Base-by-base conservation (phyloP, 2,329 filamentous ascomycete species). In the Penicillium sp. region DNA sequence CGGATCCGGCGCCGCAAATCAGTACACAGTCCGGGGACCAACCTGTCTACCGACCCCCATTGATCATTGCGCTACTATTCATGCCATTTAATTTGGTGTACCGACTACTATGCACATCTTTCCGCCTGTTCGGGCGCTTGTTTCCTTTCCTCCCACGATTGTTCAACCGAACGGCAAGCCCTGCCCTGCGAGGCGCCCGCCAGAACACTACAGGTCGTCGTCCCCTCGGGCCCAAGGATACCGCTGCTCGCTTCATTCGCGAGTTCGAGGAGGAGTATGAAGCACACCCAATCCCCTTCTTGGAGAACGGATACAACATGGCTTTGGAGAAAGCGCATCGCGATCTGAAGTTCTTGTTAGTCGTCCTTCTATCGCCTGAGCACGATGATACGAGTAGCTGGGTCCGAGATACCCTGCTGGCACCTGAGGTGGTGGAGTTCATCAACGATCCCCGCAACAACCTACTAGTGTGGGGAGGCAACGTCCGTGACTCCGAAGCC, bases 251-350 rank as follows among this genome's bases (percentile, higher is more conserved):
- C 31, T 96, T 97, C 72, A 89, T 90, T 67, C 85, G 93, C 8
- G 92, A 97, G 65, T 96, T 99, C 62, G 92, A 96, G 66, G 94
- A 99, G 74, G 90, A 96, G 65, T 94, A 97, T 67, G 92, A 91
- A 0, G 75, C 80, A 16, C 67, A 76, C 45, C 56, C 69, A 4
- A 75, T 97, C 4, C 87, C 88, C 0, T 96, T 95, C 72, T 86
- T 88, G 62, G 92, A 97, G 68, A 89, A 88, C 48, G 92, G 93
- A 4, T 94, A 97, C 68, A 92, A 95, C 5, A 89, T 96, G 74
- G 92, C 92, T 0, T 85, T 96, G 58, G 94, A 99, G 68, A 76
- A 88, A 36, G 92, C 93, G 5, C 97, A 97, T 77, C 87, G 86
- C 62, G 91, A 97, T 34, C 81, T 97, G 51, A 95, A 95, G 69